Conservation (phyloP, 2,329 filamentous ascomycete species). For the Alternaria solani region DNA sequence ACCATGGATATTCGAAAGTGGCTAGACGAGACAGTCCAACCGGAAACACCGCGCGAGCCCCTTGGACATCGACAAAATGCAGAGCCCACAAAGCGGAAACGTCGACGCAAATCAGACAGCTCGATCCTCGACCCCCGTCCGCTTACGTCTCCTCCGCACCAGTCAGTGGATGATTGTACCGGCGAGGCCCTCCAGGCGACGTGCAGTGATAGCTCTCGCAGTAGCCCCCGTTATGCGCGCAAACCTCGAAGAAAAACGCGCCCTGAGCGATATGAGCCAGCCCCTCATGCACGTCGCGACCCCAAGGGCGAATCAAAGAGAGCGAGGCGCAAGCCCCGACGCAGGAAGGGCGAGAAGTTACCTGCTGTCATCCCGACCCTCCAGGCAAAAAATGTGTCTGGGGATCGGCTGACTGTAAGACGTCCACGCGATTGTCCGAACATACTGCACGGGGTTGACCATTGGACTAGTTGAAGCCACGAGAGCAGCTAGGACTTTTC, state of each 20-base stretch:
- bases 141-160: slow-evolving; percentile 15
- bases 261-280: slow-evolving; percentile 54
- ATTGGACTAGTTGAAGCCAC: slow-evolving; percentile 54
- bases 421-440: slow-evolving; percentile 9
- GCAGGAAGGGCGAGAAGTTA: slow-evolving; percentile 48
- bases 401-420: slow-evolving; percentile 58
- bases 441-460: slow-evolving; percentile 31
- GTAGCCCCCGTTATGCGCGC: slow-evolving; percentile 49
- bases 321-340: slow-evolving; percentile 47
- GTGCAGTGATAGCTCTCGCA: slow-evolving; percentile 22
- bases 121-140: slow-evolving; percentile 44
- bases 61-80: slow-evolving; percentile 15
- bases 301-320: slow-evolving; percentile 41
- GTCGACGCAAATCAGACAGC: slow-evolving; percentile 51
- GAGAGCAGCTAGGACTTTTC: slow-evolving; percentile 56
- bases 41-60: slow-evolving; percentile 38
- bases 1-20: slow-evolving; percentile 57
- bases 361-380: slow-evolving; percentile 53
- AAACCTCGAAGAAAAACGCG: slow-evolving; percentile 58
- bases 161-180: slow-evolving; percentile 14
- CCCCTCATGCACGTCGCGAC: slow-evolving; percentile 25
- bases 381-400: slow-evolving; percentile 55
- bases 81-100: slow-evolving; percentile 24
- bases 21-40: slow-evolving; percentile 53
- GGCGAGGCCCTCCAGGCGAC: slow-evolving; percentile 28